Percentiles rank a stretch among this genome's conserved stretches.
phyloP scores from a whole-genome alignment of 257 asterid genomes.

The Linderniella brevidens region DNA sequence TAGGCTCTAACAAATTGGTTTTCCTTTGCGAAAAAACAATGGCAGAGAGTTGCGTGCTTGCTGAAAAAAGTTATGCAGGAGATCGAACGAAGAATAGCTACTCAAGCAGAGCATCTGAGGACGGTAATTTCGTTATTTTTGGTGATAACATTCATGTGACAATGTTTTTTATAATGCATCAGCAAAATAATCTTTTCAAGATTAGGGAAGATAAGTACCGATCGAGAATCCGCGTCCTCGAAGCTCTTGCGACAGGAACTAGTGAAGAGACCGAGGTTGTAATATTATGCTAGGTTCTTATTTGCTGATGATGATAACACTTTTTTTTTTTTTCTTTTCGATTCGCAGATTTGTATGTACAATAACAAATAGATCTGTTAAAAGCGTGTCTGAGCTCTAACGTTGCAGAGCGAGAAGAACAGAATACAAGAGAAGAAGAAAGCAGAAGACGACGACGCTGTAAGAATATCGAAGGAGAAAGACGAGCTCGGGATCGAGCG shows the following conservation, averaged over 20 bases:
- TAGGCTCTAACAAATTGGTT: constrained; percentile 5
- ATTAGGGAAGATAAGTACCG: constrained; percentile 91
- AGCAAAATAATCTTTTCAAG: constrained; percentile 83
- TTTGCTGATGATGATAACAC: constrained; percentile 2
- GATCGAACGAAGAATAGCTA: constrained; percentile 77
- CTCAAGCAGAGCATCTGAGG: constrained; percentile 80
- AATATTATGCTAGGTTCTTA: neutral
- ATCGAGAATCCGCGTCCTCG: constrained; percentile 79
- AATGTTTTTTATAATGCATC: no score
- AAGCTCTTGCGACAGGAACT: constrained; percentile 75
- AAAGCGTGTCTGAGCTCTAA: no score
- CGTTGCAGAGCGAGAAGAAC: constrained; percentile 18
- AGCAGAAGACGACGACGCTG: constrained; percentile 15
- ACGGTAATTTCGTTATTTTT: constrained; percentile 23
- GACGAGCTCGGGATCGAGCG: constrained; percentile 22
- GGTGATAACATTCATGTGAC: no score
- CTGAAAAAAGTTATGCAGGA: constrained; percentile 88
- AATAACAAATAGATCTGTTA: no score
- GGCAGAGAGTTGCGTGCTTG: constrained; percentile 74
- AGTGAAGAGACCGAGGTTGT: constrained; percentile 68
- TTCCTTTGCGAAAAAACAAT: constrained; percentile 9
- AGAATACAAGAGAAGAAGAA: constrained; percentile 12
- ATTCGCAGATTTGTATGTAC: constrained; percentile 45
- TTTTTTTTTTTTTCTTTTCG: no score
- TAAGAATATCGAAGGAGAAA: constrained; percentile 26